Evolutionary conservation across 2,329 filamentous ascomycete species (phyloP).

Genomic region (Harringtonia aguacate): DNA sequence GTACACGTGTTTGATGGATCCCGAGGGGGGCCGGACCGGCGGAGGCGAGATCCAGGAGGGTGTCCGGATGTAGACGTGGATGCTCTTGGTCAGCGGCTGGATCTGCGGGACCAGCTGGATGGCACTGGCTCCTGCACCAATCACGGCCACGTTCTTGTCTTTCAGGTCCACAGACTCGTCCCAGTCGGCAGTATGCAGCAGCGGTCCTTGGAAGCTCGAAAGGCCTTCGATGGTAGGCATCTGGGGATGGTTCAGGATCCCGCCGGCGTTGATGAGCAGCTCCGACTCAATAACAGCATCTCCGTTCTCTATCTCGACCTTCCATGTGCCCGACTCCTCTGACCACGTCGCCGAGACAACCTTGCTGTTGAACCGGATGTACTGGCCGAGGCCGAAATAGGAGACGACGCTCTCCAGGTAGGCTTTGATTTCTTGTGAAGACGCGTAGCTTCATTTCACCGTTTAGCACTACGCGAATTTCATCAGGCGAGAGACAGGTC

Average conservation of each 20-base stretch:
- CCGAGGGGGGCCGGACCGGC: not conserved
- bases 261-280: not conserved
- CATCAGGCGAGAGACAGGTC: not conserved
- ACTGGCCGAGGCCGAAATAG: conserved; percentile 3
- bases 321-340: not conserved
- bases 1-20: not conserved
- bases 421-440: conserved; percentile 38
- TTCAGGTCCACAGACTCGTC: too few species aligned
- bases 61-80: conserved; percentile 19
- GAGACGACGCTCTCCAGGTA: conserved; percentile 44
- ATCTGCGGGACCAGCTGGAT: conserved; percentile 8
- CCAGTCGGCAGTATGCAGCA: too few species aligned
- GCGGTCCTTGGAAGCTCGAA: conserved; percentile 10
- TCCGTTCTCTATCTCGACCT: not conserved
- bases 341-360: not conserved
- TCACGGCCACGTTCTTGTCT: conserved; percentile 3
- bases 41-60: conserved; percentile 17
- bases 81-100: not conserved
- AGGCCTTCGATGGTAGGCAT: conserved; percentile 16
- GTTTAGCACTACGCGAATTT: too few species aligned
- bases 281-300: not conserved
- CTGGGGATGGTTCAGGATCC: not conserved
- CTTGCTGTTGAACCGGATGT: not conserved
- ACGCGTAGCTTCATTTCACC: conserved; percentile 33
- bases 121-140: conserved; percentile 3